Evolutionary conservation across 202 grass and related monocot genomes (phyloP).

Genomic region (Panicum hallii): DNA sequence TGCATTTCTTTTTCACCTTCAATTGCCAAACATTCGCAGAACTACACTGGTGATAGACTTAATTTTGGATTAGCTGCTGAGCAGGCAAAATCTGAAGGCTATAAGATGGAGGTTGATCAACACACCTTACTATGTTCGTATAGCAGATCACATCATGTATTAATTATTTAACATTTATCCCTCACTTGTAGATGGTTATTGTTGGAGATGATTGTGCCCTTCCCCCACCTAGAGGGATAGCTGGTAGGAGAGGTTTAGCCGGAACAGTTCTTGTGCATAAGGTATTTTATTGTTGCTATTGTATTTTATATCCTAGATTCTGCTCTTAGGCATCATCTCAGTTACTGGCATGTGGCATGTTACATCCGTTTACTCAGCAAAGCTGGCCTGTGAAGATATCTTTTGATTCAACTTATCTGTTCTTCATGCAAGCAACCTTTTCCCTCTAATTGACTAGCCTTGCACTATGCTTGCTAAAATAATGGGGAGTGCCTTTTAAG

Average conservation of each 20-base stretch:
- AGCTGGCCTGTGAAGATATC: conserved; percentile 18
- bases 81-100: conserved; percentile 99
- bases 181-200: conserved; percentile 84
- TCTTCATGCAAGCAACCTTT: conserved; percentile 9
- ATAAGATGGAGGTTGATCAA: conserved; percentile 88
- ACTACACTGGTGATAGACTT: conserved; percentile 98
- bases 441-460: conserved; percentile 18
- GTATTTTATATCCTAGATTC: conserved; percentile 34
- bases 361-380: conserved; percentile 7
- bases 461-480: conserved; percentile 26
- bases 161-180: conserved; percentile 39
- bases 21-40: conserved; percentile 66
- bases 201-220: conserved; percentile 99
- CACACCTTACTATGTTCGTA: conserved; percentile 38
- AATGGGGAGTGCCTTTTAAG: background rate
- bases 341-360: background rate
- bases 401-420: background rate
- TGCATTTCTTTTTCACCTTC: conserved; percentile 28
- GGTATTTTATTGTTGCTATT: conserved; percentile 55
- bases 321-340: conserved; percentile 13
- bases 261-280: conserved; percentile 96
- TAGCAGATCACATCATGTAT: conserved; percentile 26
- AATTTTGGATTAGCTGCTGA: conserved; percentile 99
- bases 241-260: conserved; percentile 97
- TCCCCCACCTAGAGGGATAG: conserved; percentile 90